Evolutionary conservation across 2,329 filamentous ascomycete species (phyloP), one percentile per base, ranked within the genome.

Genomic region (Chaetomium olivaceum): DNA sequence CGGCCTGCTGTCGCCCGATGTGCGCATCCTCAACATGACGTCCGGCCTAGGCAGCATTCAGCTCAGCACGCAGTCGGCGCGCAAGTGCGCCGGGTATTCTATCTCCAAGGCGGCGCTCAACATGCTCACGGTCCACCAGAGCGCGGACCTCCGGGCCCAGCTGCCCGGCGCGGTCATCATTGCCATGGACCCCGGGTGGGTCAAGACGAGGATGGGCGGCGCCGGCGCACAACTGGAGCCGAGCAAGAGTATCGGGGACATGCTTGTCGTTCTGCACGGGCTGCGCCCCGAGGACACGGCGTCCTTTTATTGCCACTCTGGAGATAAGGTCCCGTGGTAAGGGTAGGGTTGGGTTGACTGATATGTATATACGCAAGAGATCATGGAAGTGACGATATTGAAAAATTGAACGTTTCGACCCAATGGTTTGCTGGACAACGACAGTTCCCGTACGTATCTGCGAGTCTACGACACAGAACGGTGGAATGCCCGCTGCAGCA

Each of bases 181-280:
- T 21, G 64, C 69, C 9, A 69, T 77, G 60, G 74, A 76, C 58
- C 76, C 76, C 0, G 77, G 76, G 6, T 77, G 75, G 73, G 76
- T 77, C 23, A 75, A 75, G 69, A 77, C 76, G 31, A 64, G 69
- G 29, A 70, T 77, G 73, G 76, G 76, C 0, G 76, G 76, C 0
- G 64, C 70, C 0, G 70, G 60, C 0, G 76, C 76, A 0, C 50
- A 63, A 14, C 58, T 77, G 12, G 73, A 74, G 64, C 65, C 73
- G 23, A 62, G 67, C 11, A 69, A 73, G n/a, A 75, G 75, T 23
- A 67, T 76, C 4, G 64, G 67, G 0, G 71, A 70, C 2, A 97
- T 95, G 8, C 78, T 99, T 69, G 87, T 87, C 74, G 88, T 97
- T 77, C 79, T 99, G 56, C 88, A 87, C 67, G 83, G 87, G 12